Conservation (phyloP, 495 filamentous ascomycete species). For the Penicillium nucicola region DNA sequence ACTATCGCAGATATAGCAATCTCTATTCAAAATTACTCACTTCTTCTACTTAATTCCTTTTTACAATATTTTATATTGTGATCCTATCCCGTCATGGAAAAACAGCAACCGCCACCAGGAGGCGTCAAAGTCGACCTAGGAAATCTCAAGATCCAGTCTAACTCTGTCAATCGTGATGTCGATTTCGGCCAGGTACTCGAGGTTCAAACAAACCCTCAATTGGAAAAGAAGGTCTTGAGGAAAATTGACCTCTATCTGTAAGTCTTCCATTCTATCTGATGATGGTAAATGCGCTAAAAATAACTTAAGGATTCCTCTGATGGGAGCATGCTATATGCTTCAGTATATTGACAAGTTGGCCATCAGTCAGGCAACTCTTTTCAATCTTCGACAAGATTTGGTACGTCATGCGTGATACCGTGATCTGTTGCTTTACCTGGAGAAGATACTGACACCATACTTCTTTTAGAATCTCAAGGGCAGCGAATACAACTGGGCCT, state of each 20-base stretch:
- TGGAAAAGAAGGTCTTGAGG: slow-evolving; percentile 28
- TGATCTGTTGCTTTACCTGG: neutral
- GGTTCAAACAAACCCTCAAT: slow-evolving; percentile 24
- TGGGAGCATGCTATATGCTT: slow-evolving; percentile 46
- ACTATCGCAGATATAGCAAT: too few relatives aligned
- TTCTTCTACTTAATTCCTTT: too few relatives aligned
- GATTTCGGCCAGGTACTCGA: slow-evolving; percentile 34
- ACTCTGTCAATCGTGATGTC: slow-evolving; percentile 26
- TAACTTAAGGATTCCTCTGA: slow-evolving; percentile 38
- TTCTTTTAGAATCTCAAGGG: slow-evolving; percentile 28
- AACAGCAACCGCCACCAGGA: neutral
- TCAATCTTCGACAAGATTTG: slow-evolving; percentile 44
- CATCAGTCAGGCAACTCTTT: slow-evolving; percentile 51
- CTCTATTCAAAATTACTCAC: too few relatives aligned
- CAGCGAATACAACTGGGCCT: slow-evolving; percentile 48
- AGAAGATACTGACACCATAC: too few relatives aligned
- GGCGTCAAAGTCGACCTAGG: slow-evolving; percentile 10
- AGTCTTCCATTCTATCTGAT: neutral
- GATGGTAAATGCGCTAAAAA: neutral
- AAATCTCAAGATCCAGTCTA: slow-evolving; percentile 8
- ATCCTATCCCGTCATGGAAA: slow-evolving; percentile 8
- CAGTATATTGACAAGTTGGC: slow-evolving; percentile 60
- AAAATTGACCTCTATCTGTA: slow-evolving; percentile 34
- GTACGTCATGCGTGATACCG: slow-evolving; percentile 3
- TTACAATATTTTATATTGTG: neutral